Evolutionary conservation across 129 eudicot species (phyloP).

Genomic region (Smallanthus sonchifolius): DNA sequence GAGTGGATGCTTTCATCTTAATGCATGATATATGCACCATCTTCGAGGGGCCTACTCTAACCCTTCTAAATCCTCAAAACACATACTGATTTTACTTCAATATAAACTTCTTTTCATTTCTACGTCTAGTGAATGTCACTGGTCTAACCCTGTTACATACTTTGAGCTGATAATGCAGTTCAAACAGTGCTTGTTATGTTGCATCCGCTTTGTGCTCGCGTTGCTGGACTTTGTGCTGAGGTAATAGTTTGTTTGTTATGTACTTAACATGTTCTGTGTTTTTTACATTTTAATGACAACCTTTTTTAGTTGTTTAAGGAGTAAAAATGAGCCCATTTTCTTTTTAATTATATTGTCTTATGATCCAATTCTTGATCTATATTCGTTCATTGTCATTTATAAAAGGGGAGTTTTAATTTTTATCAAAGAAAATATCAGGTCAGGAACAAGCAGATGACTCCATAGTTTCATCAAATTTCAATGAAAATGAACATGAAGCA

Average conservation of each 20-base stretch:
- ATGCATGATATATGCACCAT: neutral
- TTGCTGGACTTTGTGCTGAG: conserved; percentile 96
- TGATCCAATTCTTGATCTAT: conserved; percentile 5
- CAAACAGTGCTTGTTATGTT: conserved; percentile 79
- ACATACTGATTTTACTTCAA: neutral
- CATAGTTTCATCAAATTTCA: too few species aligned
- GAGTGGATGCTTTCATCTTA: conserved; percentile 11
- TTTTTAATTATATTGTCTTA: neutral
- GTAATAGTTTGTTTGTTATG: conserved; percentile 26
- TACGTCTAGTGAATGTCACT: neutral
- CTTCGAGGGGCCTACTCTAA: too few species aligned
- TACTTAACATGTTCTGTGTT: neutral
- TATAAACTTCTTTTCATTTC: neutral
- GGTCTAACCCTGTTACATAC: conserved; percentile 4
- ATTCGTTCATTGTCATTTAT: conserved; percentile 80
- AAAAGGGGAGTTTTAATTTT: too few species aligned
- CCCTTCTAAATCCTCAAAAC: too few species aligned
- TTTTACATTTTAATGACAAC: neutral
- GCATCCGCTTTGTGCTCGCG: conserved; percentile 99
- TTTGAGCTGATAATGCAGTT: conserved; percentile 47
- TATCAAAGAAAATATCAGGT: too few species aligned
- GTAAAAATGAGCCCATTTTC: neutral
- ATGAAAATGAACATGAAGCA: too few species aligned
- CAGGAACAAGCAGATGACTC: too few species aligned
- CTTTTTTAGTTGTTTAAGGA: neutral